phyloP scores from a whole-genome alignment of 2,329 filamentous ascomycete genomes.

The Juglanconis juglandina region DNA sequence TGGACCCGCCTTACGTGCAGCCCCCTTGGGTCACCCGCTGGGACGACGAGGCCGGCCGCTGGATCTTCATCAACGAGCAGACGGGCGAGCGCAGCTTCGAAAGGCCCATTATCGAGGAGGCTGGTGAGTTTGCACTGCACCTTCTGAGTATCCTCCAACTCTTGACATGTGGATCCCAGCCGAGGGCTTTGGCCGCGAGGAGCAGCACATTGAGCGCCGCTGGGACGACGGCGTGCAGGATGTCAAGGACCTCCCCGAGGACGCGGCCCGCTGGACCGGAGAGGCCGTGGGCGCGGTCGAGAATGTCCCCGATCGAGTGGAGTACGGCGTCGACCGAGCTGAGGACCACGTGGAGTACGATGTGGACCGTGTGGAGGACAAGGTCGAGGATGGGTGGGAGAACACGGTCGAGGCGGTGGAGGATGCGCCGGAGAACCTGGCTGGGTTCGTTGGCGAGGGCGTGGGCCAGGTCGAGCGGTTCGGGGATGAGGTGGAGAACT shows the following conservation, averaged over 20 bases:
- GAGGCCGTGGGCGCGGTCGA: slow-evolving; percentile 11
- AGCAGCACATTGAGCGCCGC: slow-evolving; percentile 5
- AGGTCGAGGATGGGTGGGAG: slow-evolving; percentile 22
- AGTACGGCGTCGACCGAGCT: background rate
- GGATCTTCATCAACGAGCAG: slow-evolving; percentile 15
- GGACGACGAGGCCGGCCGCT: slow-evolving; percentile 13
- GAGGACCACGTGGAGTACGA: slow-evolving; percentile 6
- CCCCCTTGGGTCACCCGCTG: slow-evolving; percentile 10
- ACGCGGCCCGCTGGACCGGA: slow-evolving; percentile 14
- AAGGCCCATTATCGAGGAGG: slow-evolving; percentile 10
- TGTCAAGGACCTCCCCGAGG: slow-evolving; percentile 11
- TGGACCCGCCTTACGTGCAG: slow-evolving; percentile 12
- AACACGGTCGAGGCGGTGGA: slow-evolving; percentile 12
- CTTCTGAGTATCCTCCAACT: background rate
- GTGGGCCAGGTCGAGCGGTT: slow-evolving; percentile 13
- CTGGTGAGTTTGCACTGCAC: background rate
- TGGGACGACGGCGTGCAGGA: slow-evolving; percentile 8
- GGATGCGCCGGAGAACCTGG: slow-evolving; percentile 11
- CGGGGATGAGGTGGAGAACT: slow-evolving; percentile 4
- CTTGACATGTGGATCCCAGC: background rate
- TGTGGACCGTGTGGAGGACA: slow-evolving; percentile 20
- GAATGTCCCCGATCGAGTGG: slow-evolving; percentile 5
- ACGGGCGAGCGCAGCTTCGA: slow-evolving; percentile 16
- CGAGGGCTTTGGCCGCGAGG: slow-evolving; percentile 10
- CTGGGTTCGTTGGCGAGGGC: slow-evolving; percentile 6